Percentiles rank a stretch among this genome's conserved stretches.
Evolutionary conservation across 116 monocot species (phyloP).

Genomic region (Cymodocea nodosa): DNA sequence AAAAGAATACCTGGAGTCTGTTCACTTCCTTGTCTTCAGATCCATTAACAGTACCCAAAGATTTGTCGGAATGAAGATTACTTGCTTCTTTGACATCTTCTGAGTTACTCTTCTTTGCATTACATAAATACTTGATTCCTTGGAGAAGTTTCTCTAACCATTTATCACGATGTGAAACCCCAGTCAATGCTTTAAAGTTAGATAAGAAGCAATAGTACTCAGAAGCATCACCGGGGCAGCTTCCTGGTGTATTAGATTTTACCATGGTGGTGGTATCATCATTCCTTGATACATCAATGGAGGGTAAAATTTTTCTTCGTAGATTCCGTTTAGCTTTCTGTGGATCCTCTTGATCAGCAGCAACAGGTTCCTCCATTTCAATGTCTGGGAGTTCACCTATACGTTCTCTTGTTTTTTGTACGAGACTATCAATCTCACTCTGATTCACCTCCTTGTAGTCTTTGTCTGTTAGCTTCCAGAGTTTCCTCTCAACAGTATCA

Average conservation of each 20-base stretch:
- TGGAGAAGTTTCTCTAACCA: conserved; percentile 81
- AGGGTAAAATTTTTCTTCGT: conserved; percentile 29
- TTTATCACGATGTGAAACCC: conserved; percentile 58
- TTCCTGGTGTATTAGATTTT: conserved; percentile 72
- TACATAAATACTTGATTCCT: conserved; percentile 47
- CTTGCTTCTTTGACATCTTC: conserved; percentile 13
- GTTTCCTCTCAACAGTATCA: conserved; percentile 58
- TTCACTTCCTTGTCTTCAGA: conserved; percentile 16
- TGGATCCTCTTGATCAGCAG: conserved; percentile 31
- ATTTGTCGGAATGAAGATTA: not conserved
- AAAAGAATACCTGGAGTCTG: not conserved
- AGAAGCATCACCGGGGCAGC: conserved; percentile 35
- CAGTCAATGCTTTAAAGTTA: conserved; percentile 63
- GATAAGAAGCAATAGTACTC: conserved; percentile 34
- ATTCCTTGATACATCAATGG: conserved; percentile 53
- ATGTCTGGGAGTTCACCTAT: conserved; percentile 61
- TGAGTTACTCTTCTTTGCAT: conserved; percentile 20
- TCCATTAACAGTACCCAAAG: conserved; percentile 6
- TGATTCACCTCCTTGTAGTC: conserved; percentile 78
- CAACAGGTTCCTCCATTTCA: conserved; percentile 33
- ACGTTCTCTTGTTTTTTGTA: conserved; percentile 55
- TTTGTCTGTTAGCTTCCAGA: conserved; percentile 80
- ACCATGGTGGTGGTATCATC: conserved; percentile 19
- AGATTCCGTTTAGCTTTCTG: conserved; percentile 31
- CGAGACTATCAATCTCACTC: conserved; percentile 63